Base-by-base conservation (phyloP, 768 basidiomycete genomes). In the Rhodotorula babjevae region DNA sequence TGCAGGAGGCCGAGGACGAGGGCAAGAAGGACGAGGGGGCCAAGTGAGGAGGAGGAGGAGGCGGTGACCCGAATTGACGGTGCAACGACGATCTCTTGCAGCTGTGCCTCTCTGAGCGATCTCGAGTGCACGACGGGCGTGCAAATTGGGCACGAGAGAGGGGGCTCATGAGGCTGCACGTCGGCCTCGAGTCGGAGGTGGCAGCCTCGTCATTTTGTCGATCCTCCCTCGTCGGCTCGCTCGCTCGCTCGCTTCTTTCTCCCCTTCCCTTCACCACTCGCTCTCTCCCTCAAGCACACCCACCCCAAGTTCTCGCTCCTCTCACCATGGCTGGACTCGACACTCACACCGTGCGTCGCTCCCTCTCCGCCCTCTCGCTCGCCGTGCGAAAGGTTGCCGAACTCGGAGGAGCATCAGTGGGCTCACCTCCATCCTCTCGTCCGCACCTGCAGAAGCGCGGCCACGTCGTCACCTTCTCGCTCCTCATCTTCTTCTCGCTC, bases 1-100 rank as follows among this genome's bases (percentile, higher is more conserved):
- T 79, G 90, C 85, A 88, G 79, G 84, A 84, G 61, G 84, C 86
- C 70, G 84, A 86, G 70, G 84, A 86, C 61, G 82, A 85, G 53
- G 81, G 85, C 15, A 61, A 71, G 59, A 62, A 74, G 36, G 25
- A 49, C 44, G 44, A 50, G 58, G 33, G 29, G 56, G 55, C 52
- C 29, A 56, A 46, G 58, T 46, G 65, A 59, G 50, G 4, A 7
- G 50, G 50, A 25, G 50, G 50, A 2, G 50, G 44, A 46, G 44
- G 18, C 14, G 44, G 44, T 14, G 44, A 9, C n/a, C 14, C 12
- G 44, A 46, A 15, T 46, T 11, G 18, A 46, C 50, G 2, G 2
- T 52, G 50, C 12, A 52, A 52, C 25, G 23, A 25, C 23, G 50
- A 27, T 52, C 50, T 6, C 8, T 18, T 15, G 44, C 44, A 11